Percentiles rank a stretch among this genome's conserved stretches.
These are phyloP conservation scores for Corymbia citriodora DNA, from an alignment of 441 rosid genomes.

Conservation along the genomic window DNA sequence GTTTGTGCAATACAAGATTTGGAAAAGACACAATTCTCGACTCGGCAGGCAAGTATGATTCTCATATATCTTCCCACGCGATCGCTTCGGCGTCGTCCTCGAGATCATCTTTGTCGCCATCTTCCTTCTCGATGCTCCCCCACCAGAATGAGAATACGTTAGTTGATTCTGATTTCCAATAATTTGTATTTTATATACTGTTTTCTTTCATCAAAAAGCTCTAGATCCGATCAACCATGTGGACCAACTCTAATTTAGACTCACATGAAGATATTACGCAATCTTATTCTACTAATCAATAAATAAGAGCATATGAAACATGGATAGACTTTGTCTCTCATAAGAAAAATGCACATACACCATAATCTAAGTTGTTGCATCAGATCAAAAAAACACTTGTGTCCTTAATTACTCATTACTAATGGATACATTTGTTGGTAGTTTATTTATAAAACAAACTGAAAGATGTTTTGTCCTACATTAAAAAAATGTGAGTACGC, in stretches of 20 bases:
- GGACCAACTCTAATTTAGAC: background rate
- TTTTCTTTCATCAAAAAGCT: background rate
- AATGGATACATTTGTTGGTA: too few species aligned
- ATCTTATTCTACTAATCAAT: background rate
- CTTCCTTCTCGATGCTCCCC: background rate
- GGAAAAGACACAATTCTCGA: background rate
- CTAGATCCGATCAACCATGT: background rate
- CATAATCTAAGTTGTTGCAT: background rate
- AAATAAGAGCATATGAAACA: background rate
- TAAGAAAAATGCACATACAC: background rate
- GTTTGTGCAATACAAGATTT: background rate
- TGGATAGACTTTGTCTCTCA: background rate
- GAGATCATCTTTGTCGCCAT: background rate
- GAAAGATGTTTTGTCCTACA: too few species aligned
- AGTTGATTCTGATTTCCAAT: background rate
- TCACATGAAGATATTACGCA: background rate
- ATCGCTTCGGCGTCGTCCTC: background rate
- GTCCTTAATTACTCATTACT: background rate
- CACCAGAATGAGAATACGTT: background rate
- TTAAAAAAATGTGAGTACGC: too few species aligned
- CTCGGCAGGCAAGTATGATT: background rate
- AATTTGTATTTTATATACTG: background rate
- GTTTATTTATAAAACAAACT: too few species aligned
- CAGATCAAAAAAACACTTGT: fast-evolving
- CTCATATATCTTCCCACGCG: background rate